Evolutionary conservation across 192 early-diverging fungal species (phyloP), one percentile per base, ranked within the genome.

Genomic region (Ramicandelaber brevisporus): DNA sequence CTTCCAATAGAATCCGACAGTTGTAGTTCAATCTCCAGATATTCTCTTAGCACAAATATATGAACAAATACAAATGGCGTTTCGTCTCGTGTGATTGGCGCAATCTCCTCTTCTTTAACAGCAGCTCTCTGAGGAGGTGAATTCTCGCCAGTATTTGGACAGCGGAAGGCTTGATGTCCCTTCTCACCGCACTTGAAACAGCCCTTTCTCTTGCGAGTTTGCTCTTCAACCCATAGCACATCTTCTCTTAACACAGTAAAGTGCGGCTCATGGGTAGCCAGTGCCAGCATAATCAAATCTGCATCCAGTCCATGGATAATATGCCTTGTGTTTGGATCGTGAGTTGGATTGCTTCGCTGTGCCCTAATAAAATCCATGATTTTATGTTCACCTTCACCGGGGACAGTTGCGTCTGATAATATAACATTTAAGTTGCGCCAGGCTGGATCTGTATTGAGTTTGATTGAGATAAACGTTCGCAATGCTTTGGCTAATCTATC

Each of bases 371-470:
- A 98, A 36, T 90, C 78, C 92, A 95, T 98, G 43, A 98, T 86
- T 58, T 95, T 98, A 53, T 98, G 92, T 49, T 98, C 92, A 22
- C 92, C 92, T 57, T 98, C 92, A 30, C 92, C 92, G 3, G 92
- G 87, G 0, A 95, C 87, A 15, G 73, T 83, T 33, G 87, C 84
- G 28, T 93, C 92, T 0, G 80, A 85, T 4, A 98, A 43, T 31
- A 98, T 64, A 7, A 95, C 77, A 34, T 87, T 80, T 48, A 69
- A 57, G 15, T 63, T 57, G 40, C 55, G 59, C 92, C 92, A 98
- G 12, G 67, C 63, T 8, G 80, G 65, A 40, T 95, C 85, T 17
- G 64, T 66, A 26, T 82, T 84, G 24, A 88, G 60, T 35, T 82
- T 86, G 14, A 71, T 57, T 26, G 72, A 73, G 30, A 90, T 60